Percentiles rank a stretch among this genome's conserved stretches.
Conservation (phyloP, 305 asterid genomes). For the Monarda citriodora region DNA sequence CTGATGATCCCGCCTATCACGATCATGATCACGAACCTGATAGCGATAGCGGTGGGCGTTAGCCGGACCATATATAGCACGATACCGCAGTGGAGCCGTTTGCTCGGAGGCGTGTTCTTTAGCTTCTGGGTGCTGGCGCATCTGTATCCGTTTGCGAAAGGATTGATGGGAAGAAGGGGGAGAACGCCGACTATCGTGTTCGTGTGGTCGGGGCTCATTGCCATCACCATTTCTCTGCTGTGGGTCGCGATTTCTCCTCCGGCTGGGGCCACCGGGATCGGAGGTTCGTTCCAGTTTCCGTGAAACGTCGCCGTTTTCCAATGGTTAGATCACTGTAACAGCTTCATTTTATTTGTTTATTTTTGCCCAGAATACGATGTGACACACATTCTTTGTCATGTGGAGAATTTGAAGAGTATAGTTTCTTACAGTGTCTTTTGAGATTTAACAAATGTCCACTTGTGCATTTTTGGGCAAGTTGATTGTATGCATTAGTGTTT, state of each 20-base stretch:
- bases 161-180: constrained; percentile 91
- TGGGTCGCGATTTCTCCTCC: constrained; percentile 97
- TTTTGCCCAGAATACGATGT: not conserved
- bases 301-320: constrained; percentile 13
- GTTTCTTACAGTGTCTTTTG: too few relatives aligned
- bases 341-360: constrained; percentile 4
- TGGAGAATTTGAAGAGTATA: not conserved
- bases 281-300: constrained; percentile 96
- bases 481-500: too few relatives aligned
- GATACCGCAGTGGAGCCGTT: constrained; percentile 93
- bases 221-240: constrained; percentile 84
- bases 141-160: constrained; percentile 88
- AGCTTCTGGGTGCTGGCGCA: constrained; percentile 98
- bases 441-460: too few relatives aligned
- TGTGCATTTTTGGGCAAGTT: too few relatives aligned
- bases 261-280: constrained; percentile 52
- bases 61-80: constrained; percentile 84
- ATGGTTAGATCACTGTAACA: constrained; percentile 1
- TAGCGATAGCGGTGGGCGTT: constrained; percentile 83
- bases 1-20: constrained; percentile 84
- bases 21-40: constrained; percentile 77
- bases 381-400: constrained; percentile 13
- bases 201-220: constrained; percentile 95
- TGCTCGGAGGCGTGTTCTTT: constrained; percentile 93
- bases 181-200: constrained; percentile 91